Evolutionary conservation across 768 basidiomycete species (phyloP).

Genomic region (Lentinula sp.): DNA sequence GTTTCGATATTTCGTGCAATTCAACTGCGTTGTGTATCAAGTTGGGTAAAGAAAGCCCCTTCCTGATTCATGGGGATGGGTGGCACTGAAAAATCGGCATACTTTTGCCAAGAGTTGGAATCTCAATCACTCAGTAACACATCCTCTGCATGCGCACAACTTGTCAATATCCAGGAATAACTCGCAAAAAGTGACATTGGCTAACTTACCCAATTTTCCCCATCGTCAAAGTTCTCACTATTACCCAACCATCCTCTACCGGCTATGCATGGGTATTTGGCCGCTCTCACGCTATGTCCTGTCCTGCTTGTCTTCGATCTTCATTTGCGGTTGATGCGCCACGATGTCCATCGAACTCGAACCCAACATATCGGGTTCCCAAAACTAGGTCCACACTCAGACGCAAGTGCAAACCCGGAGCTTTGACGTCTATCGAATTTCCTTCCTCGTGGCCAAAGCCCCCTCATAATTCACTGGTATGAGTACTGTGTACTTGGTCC

Average conservation of each 20-base stretch:
- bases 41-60: too few species aligned
- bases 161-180: background rate
- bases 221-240: too few species aligned
- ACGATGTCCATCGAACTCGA: background rate
- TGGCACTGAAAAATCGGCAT: too few species aligned
- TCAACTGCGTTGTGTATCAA: too few species aligned
- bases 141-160: too few species aligned
- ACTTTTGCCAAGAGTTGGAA: too few species aligned
- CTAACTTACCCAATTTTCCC: too few species aligned
- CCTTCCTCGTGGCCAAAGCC: background rate
- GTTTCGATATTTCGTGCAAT: too few species aligned
- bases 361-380: background rate
- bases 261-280: background rate
- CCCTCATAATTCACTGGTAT: too few species aligned
- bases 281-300: background rate
- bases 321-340: background rate
- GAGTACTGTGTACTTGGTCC: too few species aligned
- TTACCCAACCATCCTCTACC: background rate
- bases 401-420: background rate
- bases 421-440: background rate
- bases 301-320: background rate
- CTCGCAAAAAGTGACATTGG: background rate
- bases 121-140: too few species aligned
- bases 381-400: background rate
- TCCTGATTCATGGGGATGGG: too few species aligned